These are phyloP conservation scores for Volvox reticuliferus DNA, from an alignment of 139 green algal species.

Conservation along the genomic window DNA sequence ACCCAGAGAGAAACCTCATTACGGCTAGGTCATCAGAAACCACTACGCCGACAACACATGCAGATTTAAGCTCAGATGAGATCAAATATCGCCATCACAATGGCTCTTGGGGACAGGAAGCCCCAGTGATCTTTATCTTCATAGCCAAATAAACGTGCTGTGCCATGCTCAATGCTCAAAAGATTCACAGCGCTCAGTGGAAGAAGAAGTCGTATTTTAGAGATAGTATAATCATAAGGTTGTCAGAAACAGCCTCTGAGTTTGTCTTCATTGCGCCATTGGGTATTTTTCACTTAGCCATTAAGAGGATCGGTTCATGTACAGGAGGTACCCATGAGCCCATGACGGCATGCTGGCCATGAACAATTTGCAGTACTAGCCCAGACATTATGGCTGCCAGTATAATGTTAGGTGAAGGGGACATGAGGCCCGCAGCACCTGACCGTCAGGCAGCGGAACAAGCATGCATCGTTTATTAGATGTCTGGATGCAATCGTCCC, in stretches of 20 bases:
- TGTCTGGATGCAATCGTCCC: constrained; percentile 63
- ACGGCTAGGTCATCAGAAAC: background rate
- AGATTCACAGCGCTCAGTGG: constrained; percentile 57
- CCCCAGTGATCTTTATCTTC: constrained; percentile 1
- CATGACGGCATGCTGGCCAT: constrained; percentile 16
- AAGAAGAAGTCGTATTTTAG: constrained; percentile 66
- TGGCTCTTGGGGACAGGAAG: constrained; percentile 14
- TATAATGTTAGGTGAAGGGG: constrained; percentile 39
- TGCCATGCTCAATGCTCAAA: too few relatives aligned
- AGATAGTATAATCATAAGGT: constrained; percentile 51
- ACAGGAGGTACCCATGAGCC: constrained; percentile 16
- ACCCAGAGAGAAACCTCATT: background rate
- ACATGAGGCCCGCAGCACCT: constrained; percentile 27
- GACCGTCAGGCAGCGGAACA: constrained; percentile 45
- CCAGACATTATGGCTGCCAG: constrained; percentile 38
- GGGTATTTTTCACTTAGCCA: background rate
- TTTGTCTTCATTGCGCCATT: constrained; percentile 52
- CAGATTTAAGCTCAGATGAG: background rate
- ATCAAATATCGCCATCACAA: background rate
- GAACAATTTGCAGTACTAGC: constrained; percentile 25
- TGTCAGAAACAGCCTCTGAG: constrained; percentile 66
- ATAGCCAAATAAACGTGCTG: constrained; percentile 7
- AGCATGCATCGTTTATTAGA: background rate
- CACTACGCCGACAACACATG: background rate
- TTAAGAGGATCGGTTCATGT: background rate